These are phyloP conservation scores for Saccharomycopsis sp. DNA, from an alignment of 805 yeast species.

Conservation along the genomic window DNA sequence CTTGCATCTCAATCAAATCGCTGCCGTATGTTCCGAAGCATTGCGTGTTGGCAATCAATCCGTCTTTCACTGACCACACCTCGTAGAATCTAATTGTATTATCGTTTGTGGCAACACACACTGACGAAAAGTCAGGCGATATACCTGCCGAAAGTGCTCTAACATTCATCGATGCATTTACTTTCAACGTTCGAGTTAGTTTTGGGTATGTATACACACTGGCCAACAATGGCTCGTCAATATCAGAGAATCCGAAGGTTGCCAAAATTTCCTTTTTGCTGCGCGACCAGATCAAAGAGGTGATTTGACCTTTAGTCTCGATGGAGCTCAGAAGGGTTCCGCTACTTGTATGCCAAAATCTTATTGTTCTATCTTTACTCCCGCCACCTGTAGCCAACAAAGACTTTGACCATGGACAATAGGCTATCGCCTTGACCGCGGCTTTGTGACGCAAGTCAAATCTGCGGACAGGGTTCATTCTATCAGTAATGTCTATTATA, in stretches of 20 bases:
- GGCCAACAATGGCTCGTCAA: constrained; percentile 44
- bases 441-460: constrained; percentile 62
- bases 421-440: constrained; percentile 85
- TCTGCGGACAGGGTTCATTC: constrained; percentile 36
- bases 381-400: constrained; percentile 91
- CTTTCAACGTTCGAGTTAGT: constrained; percentile 42
- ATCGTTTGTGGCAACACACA: constrained; percentile 75
- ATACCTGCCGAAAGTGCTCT: constrained; percentile 60
- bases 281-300: constrained; percentile 72
- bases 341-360: constrained; percentile 81
- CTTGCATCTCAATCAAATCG: constrained; percentile 48
- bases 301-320: constrained; percentile 65
- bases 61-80: constrained; percentile 49
- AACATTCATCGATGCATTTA: constrained; percentile 42
- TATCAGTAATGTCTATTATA: constrained; percentile 58
- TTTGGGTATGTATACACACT: constrained; percentile 63
- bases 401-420: constrained; percentile 83
- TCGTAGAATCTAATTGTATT: constrained; percentile 69
- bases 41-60: constrained; percentile 30
- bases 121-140: constrained; percentile 55
- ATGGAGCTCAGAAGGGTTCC: constrained; percentile 61
- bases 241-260: constrained; percentile 74
- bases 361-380: constrained; percentile 55
- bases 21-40: constrained; percentile 48
- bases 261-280: constrained; percentile 59